Conservation (phyloP, 2,329 filamentous ascomycete genomes). For the Sporothrix brunneoviolacea region DNA sequence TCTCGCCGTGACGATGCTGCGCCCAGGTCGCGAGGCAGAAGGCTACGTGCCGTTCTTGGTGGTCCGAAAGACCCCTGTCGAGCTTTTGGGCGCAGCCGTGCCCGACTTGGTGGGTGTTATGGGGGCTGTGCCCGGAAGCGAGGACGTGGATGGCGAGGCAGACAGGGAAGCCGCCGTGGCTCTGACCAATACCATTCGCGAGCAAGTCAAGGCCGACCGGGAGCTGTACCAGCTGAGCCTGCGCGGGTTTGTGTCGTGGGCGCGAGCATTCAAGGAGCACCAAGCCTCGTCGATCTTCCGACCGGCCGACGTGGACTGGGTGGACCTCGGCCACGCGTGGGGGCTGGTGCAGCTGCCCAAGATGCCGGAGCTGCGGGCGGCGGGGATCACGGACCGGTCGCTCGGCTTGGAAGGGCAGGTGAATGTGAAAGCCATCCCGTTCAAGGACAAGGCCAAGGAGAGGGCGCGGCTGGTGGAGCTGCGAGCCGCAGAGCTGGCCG, state of each 20-base stretch:
- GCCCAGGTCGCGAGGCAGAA: slow-evolving; percentile 70
- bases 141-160: slow-evolving; percentile 5
- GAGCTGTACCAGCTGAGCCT: slow-evolving; percentile 81
- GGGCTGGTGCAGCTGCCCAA: slow-evolving; percentile 79
- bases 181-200: slow-evolving; percentile 23
- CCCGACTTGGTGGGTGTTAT: slow-evolving; percentile 47
- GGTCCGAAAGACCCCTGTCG: slow-evolving; percentile 78
- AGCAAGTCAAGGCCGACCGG: slow-evolving; percentile 47
- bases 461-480: slow-evolving; percentile 54
- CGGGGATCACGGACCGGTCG: slow-evolving; percentile 61
- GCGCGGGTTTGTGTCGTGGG: slow-evolving; percentile 87
- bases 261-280: slow-evolving; percentile 85
- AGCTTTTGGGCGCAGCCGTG: slow-evolving; percentile 48
- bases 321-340: slow-evolving; percentile 73
- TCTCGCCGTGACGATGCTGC: slow-evolving; percentile 77
- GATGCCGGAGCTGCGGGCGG: slow-evolving; percentile 79
- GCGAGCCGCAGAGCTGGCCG: slow-evolving; percentile 34
- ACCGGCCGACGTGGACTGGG: slow-evolving; percentile 75
- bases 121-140: slow-evolving; percentile 5
- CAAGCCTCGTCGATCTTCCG: slow-evolving; percentile 88
- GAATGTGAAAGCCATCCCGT: slow-evolving; percentile 62
- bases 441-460: slow-evolving; percentile 67
- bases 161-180: slow-evolving; percentile 46
- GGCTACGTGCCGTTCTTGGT: slow-evolving; percentile 85
- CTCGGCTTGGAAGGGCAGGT: slow-evolving; percentile 55